These are phyloP conservation scores for Grammothele lineata DNA, from an alignment of 768 basidiomycete species.

Conservation along the genomic window DNA sequence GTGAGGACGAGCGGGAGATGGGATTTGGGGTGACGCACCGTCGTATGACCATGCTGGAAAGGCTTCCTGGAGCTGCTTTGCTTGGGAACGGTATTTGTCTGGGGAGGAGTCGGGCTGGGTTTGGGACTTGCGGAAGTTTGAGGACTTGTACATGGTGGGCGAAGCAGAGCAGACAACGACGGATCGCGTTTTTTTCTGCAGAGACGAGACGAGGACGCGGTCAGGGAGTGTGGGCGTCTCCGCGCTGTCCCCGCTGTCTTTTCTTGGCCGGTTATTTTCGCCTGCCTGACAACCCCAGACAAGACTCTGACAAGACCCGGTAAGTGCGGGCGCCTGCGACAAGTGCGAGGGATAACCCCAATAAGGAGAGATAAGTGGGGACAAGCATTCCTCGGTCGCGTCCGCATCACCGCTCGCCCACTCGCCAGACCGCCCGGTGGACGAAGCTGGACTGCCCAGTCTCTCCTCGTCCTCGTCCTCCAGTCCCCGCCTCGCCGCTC, in stretches of 20 bases:
- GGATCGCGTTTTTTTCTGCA: slow-evolving; percentile 19
- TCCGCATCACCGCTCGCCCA: no score
- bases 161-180: slow-evolving; percentile 18
- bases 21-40: slow-evolving; percentile 37
- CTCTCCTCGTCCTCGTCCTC: no score
- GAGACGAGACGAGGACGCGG: slow-evolving; percentile 16
- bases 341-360: no score
- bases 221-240: slow-evolving; percentile 11
- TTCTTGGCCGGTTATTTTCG: no score
- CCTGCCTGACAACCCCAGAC: no score
- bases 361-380: no score
- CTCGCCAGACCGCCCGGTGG: no score
- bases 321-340: no score
- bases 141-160: slow-evolving; percentile 27
- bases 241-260: background rate
- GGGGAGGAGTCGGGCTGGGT: slow-evolving; percentile 19
- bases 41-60: slow-evolving; percentile 70
- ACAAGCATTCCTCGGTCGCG: no score
- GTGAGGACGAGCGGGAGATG: slow-evolving; percentile 21
- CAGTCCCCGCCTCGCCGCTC: background rate
- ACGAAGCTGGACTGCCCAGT: no score
- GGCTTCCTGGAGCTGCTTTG: slow-evolving; percentile 61
- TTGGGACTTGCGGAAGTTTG: slow-evolving; percentile 26
- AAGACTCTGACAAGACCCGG: no score
- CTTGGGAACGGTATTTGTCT: slow-evolving; percentile 48